Evolutionary conservation across 2,329 filamentous ascomycete genomes (phyloP), one percentile per base, ranked within the genome.

Genomic region (Trichothecium sympodiale): DNA sequence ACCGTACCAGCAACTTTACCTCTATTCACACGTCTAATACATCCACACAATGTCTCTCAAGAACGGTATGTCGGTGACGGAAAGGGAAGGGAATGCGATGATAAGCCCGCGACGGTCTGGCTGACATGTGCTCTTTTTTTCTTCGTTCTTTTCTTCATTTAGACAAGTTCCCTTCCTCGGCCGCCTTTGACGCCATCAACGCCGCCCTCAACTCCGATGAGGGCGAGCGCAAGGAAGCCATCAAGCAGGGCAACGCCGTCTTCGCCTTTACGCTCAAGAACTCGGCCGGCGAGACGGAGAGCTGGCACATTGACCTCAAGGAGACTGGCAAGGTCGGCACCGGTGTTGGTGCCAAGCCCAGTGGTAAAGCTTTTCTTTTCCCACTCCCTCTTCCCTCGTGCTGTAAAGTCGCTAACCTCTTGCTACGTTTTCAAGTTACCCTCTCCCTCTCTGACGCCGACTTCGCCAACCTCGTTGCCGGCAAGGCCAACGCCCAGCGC

Each of bases 261-360:
- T 95, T 94, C 59, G 80, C 80, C 41, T 96, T 98, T 65, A 86
- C 77, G 37, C 69, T 98, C 46, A 96, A 94, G 73, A 98, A 98
- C 72, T 61, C 67, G 39, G 71, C 71, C 17, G 86, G 85, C 50
- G 75, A 88, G 59, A 79, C 78, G 40, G 78, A 85, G 52, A 83
- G 77, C 64, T 98, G 91, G 91, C 77, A 93, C 67, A 84, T 98
- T 49, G 91, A 98, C 59, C 77, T 98, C 43, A 95, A 95, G 72
- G 74, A 93, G 53, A 82, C 80, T 43, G 91, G 91, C 44, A 73
- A 72, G 38, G 88, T 94, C 29, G 82, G 74, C 50, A 81, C 82
- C 55, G 91, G 91, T 38, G 57, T 73, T 17, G 82, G 81, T 48
- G 74, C 74, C 47, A 94, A 95, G 68, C 79, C 89, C 29, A 85